Base-by-base conservation (phyloP, 73 alveolate species). In the Paraurostyla sp. region DNA sequence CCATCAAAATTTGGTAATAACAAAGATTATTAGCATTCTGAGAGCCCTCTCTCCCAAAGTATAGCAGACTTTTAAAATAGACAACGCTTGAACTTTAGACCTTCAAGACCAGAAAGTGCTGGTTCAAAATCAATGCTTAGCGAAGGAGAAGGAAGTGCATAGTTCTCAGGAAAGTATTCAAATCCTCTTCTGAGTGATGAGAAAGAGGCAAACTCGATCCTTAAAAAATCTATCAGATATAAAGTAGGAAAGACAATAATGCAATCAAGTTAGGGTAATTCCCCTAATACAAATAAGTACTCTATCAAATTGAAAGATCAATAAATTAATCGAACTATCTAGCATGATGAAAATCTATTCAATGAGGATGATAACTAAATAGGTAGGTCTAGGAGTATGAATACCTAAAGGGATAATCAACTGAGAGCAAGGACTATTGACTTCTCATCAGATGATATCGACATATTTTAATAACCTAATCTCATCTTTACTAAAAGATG, bases 211-310 rank as follows among this genome's bases (percentile, higher is more conserved):
- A 35, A 35, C 4, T n/a, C n/a, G n/a, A 69, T 69, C 15, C 40
- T 69, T 7, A 69, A 36, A 25, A 69, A 69, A 36, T 69, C 84
- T 36, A 43, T 43, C 22, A 59, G 40, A 4, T 69, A 69, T 69
- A 69, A 69, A 69, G 63, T 36, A 16, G 84, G 84, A n/a, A 69
- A 69, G 40, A 69, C 84, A 3, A 69, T 69, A 6, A 69, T 69
- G 65, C 13, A 9, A n/a, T n/a, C n/a, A 25, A 60, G 78, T 27
- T 60, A 16, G 22, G 30, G 48, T 27, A 60, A 30, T 27, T 60
- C 78, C 4, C 78, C 78, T 16, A 60, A 27, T 6, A 60, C 50
- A 7, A 20, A 60, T 60, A 60, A 60, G 48, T 27, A 27, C 7
- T n/a, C n/a, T n/a, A n/a, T n/a, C n/a, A n/a, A n/a, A n/a, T n/a